These are phyloP conservation scores for Nakazawaea sp. DNA, from an alignment of 805 yeast species.

Conservation along the genomic window DNA sequence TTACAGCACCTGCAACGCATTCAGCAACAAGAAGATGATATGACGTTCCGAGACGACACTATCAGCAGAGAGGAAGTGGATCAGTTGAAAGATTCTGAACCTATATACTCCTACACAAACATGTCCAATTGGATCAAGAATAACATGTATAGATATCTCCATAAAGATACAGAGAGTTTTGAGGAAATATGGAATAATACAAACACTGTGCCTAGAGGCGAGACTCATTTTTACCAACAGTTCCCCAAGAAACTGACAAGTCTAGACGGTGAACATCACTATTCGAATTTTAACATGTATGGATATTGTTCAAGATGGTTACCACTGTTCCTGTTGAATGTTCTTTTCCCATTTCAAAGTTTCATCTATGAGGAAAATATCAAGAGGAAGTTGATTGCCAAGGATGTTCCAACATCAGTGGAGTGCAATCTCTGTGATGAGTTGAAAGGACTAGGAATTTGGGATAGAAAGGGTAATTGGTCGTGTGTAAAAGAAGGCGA, in stretches of 20 bases:
- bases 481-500: constrained; percentile 16
- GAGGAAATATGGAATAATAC: constrained; percentile 20
- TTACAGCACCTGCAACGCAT: no score
- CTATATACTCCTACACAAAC: constrained; percentile 29
- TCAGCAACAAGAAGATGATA: no score
- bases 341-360: constrained; percentile 22
- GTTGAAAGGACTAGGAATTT: constrained; percentile 19
- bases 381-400: constrained; percentile 19
- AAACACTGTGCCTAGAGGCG: constrained; percentile 21
- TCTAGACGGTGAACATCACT: constrained; percentile 25
- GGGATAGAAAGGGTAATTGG: constrained; percentile 26
- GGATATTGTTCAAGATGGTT: constrained; percentile 27
- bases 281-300: constrained; percentile 20
- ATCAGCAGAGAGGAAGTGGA: constrained; percentile 26
- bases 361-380: constrained; percentile 7
- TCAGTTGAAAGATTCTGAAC: constrained; percentile 29
- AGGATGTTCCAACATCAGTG: constrained; percentile 22
- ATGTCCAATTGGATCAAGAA: constrained; percentile 8
- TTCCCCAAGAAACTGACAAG: constrained; percentile 25
- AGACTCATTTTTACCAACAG: constrained; percentile 22
- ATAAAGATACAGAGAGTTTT: constrained; percentile 22
- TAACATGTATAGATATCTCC: constrained; percentile 14
- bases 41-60: no score
- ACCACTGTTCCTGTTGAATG: constrained; percentile 18
- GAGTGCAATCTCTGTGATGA: constrained; percentile 23